Evolutionary conservation across 139 green algal species (phyloP), one percentile per base, ranked within the genome.

Genomic region (Coccomyxa sp.): DNA sequence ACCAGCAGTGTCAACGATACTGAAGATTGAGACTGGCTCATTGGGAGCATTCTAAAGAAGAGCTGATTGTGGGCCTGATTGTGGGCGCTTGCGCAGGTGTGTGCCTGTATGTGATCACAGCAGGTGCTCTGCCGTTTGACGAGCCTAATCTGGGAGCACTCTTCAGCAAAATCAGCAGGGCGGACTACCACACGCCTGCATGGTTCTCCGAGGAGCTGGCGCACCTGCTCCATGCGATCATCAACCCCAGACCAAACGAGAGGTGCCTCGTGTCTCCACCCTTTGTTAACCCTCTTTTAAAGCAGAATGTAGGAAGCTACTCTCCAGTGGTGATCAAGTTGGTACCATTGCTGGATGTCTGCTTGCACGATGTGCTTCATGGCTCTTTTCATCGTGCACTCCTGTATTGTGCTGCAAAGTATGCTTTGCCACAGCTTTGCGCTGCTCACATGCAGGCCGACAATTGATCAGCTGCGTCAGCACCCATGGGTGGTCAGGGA

Each of bases 51-150:
- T 3, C 38, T 11, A 11, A 51, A 7, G 7, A 51, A 11, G 38
- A 51, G 38, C 38, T 51, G 38, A 51, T 51, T 51, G 63, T 25
- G 7, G 63, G 1, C 21, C 38, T 51, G 38, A 51, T 51, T 51
- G 63, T 25, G 7, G 63, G 1, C 21, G 21, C 45, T 15, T 31
- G 21, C 79, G 83, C 85, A 91, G 88, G 88, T 0, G 87, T 90
- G 16, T 75, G 86, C 58, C 83, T 93, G 38, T 93, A 89, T 67
- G 85, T 90, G 27, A 83, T 91, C 57, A 76, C 91, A 71, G 82
- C 88, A 16, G 90, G 90, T 13, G 84, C 79, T 25, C 81, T 93
- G 59, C 90, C 90, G 1, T 93, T 93, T 85, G 90, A 93, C 67
- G 90, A 91, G 77, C 85, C 90, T 38, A 84, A 80, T 63, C 32